Percentiles rank a stretch among this genome's conserved stretches.
phyloP scores from a whole-genome alignment of 2,329 filamentous ascomycete genomes.

The Exophiala viscosa region DNA sequence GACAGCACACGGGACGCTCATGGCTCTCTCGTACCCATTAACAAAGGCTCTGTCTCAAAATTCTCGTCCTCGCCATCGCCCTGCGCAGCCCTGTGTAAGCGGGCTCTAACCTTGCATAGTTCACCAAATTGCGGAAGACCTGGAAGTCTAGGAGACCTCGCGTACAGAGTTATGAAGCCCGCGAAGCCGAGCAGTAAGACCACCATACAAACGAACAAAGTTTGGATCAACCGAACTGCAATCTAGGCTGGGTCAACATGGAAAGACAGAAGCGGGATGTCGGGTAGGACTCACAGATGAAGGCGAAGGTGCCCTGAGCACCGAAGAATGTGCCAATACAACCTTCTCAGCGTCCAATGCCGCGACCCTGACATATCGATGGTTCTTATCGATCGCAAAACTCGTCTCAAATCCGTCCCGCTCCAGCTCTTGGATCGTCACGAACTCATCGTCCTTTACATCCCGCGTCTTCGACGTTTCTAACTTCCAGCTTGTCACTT shows the following conservation, averaged over 20 bases:
- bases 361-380: conserved; percentile 13
- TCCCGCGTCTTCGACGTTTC: conserved; percentile 6
- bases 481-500: conserved; percentile 30
- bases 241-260: background rate
- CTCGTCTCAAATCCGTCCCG: conserved; percentile 21
- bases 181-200: background rate
- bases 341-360: conserved; percentile 12
- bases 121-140: conserved; percentile 1
- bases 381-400: conserved; percentile 7
- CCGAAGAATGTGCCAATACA: conserved; percentile 14
- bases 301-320: conserved; percentile 7
- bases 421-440: conserved; percentile 13
- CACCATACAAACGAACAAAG: background rate
- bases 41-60: conserved; percentile 1
- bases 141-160: background rate
- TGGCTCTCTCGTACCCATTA: background rate
- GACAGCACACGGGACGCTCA: too few relatives aligned
- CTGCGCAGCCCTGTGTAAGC: background rate
- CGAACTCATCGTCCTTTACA: conserved; percentile 13
- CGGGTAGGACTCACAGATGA: conserved; percentile 7
- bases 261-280: background rate
- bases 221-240: background rate
- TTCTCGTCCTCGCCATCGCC: background rate
- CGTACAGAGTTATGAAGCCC: background rate
- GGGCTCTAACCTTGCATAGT: conserved; percentile 1